phyloP scores from a whole-genome alignment of 78 protist genomes.

The Dictyostelium capitatum region DNA sequence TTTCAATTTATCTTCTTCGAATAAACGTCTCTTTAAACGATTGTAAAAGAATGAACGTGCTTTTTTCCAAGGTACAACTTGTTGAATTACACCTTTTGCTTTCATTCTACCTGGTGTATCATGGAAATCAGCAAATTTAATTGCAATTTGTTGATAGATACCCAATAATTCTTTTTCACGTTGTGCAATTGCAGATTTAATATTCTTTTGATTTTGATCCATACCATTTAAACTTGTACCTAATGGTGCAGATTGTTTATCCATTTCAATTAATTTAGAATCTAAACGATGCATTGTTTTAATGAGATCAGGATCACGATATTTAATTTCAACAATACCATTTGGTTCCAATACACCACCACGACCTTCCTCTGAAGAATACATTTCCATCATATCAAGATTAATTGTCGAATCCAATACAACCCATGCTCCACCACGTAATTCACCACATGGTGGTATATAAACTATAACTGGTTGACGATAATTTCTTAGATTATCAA shows the following conservation, averaged over 20 bases:
- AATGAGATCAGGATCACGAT: conserved; percentile 87
- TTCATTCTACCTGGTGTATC: conserved; percentile 98
- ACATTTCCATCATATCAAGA: conserved; percentile 95
- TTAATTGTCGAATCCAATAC: conserved; percentile 97
- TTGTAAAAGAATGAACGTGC: conserved; percentile 90
- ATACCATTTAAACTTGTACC: conserved; percentile 1
- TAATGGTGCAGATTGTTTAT: conserved; percentile 13
- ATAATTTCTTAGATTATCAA: conserved; percentile 94
- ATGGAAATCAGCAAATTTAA: conserved; percentile 96
- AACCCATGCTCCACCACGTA: conserved; percentile 99
- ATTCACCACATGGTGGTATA: conserved; percentile 96
- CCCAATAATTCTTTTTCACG: conserved; percentile 88
- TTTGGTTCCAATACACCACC: conserved; percentile 98
- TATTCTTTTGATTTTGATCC: not conserved
- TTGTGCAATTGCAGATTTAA: conserved; percentile 16
- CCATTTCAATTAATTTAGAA: conserved; percentile 35
- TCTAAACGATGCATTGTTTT: conserved; percentile 92
- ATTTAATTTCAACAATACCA: conserved; percentile 94
- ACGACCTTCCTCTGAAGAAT: conserved; percentile 90
- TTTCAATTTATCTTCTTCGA: conserved; percentile 76
- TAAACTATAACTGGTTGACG: conserved; percentile 96
- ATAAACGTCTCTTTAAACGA: conserved; percentile 87
- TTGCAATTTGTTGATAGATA: conserved; percentile 93
- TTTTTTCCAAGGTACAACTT: conserved; percentile 90
- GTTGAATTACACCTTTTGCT: conserved; percentile 91